A percentile compares a stretch with the other conserved stretches of the same genome.
Conservation (phyloP, 2,329 filamentous ascomycete genomes). For the Microthyrium microscopicum region DNA sequence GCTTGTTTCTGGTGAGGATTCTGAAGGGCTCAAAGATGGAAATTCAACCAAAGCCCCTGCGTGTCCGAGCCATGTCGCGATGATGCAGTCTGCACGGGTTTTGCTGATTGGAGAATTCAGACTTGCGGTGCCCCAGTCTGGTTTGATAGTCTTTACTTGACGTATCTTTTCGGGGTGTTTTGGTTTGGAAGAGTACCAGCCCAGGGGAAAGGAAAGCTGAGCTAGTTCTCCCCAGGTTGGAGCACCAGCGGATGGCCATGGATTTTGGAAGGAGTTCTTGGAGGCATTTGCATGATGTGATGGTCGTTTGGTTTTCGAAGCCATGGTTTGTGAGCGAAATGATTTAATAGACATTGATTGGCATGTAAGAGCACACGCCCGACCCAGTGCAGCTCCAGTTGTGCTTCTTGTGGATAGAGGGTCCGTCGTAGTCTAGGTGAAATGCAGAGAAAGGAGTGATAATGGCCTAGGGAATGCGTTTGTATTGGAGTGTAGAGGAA, state of each 20-base stretch:
- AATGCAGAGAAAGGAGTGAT: too few relatives aligned
- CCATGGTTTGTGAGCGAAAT: too few relatives aligned
- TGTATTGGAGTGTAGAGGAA: too few relatives aligned
- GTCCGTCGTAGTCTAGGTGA: too few relatives aligned
- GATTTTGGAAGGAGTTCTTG: slow-evolving; percentile 6
- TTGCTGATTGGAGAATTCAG: slow-evolving; percentile 1
- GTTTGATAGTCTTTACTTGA: slow-evolving; percentile 4
- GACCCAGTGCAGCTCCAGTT: too few relatives aligned
- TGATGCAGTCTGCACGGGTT: not conserved
- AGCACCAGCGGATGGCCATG: slow-evolving; percentile 6
- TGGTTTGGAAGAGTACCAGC: not conserved
- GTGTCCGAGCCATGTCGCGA: slow-evolving; percentile 7
- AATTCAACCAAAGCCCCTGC: slow-evolving; percentile 7
- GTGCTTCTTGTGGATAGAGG: too few relatives aligned
- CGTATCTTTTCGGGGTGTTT: not conserved
- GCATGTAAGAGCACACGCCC: too few relatives aligned
- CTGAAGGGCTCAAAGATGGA: not conserved
- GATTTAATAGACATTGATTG: too few relatives aligned
- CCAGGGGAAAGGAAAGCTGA: slow-evolving; percentile 2
- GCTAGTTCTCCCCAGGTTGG: slow-evolving; percentile 5
- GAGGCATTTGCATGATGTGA: slow-evolving; percentile 4
- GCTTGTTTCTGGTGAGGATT: not conserved
- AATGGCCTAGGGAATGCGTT: too few relatives aligned
- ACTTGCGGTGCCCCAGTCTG: slow-evolving; percentile 5
- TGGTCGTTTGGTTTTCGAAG: not conserved